Evolutionary conservation across 1,139 yeast species (phyloP), one percentile per base, ranked within the genome.

Genomic region (Yamadazyma triangularis): DNA sequence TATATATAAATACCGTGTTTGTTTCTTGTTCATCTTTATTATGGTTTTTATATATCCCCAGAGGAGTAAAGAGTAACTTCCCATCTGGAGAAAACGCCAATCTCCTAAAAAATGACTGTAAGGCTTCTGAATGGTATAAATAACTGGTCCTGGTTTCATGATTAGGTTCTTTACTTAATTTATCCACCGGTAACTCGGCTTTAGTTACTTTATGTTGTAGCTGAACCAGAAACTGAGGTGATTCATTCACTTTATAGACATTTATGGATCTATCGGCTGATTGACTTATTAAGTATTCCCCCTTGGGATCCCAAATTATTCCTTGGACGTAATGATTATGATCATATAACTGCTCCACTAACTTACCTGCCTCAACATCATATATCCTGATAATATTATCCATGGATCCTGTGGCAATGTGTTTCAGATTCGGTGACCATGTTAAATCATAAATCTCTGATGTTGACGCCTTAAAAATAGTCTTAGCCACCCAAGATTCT

Each of bases 321-420:
- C 99, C 99, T 56, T 91, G 99, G 2, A 91, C 93, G 48, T 86
- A 89, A 51, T 89, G 96, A 23, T 64, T 62, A 53, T 91, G 97
- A 41, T 85, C 87, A 3, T 77, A 73, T 29, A 83, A 60, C 34
- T 80, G 79, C 10, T 71, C 60, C 1, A 86, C 66, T 44, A 82
- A 71, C 27, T 68, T 65, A 0, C 91, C 93, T 1, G 70, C 63
- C 1, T 57, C 46, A 2, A 74, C 73, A 39, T 71, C 70, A 19
- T 80, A 86, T 0, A 91, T 69, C 27, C 95, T 65, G 4, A 89
- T 73, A 8, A 77, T 68, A 46, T 88, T 87, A 55, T 91, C 96
- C 87, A 91, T 87, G 8, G 95, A 80, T 1, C 96, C 98, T 2
- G 93, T 77, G n/a, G 84, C 78, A 15, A 91, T 64, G 49, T 71